These are phyloP conservation scores for Gypsophila paniculata DNA, from an alignment of 179 eudicot genomes.

Conservation along the genomic window DNA sequence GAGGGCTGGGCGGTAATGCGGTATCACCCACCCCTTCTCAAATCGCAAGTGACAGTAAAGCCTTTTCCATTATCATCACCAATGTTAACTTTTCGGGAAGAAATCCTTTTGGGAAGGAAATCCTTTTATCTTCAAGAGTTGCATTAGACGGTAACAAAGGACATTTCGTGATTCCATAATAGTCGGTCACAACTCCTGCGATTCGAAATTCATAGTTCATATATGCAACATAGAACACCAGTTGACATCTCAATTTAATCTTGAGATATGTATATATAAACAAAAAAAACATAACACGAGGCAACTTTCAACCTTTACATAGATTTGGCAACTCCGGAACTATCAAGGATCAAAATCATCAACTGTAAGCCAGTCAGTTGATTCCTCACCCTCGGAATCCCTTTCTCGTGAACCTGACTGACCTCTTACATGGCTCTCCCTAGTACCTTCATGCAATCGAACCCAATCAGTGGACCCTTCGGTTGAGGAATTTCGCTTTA, in stretches of 20 bases:
- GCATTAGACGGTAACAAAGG: too few relatives aligned
- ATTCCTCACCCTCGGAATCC: slow-evolving; percentile 65
- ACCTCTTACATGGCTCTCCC: slow-evolving; percentile 25
- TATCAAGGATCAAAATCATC: slow-evolving; percentile 54
- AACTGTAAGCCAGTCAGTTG: slow-evolving; percentile 66
- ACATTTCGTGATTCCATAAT: too few relatives aligned
- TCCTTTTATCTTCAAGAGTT: not conserved
- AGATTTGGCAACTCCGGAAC: slow-evolving; percentile 13
- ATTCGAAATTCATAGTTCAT: not conserved
- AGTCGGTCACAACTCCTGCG: not conserved
- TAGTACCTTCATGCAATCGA: slow-evolving; percentile 31
- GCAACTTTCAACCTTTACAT: slow-evolving; percentile 28
- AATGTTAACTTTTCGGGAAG: not conserved
- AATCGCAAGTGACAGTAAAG: too few relatives aligned
- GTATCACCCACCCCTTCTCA: too few relatives aligned
- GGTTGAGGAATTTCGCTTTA: slow-evolving; percentile 33
- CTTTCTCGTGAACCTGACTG: slow-evolving; percentile 37
- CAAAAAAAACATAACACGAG: slow-evolving; percentile 10
- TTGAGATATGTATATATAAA: slow-evolving; percentile 15
- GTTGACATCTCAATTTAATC: not conserved
- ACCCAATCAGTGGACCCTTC: slow-evolving; percentile 59
- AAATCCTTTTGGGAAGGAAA: not conserved
- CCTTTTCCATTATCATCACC: not conserved
- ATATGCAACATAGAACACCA: not conserved
- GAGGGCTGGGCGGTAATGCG: too few relatives aligned